These are phyloP conservation scores for Geosmithia putterillii DNA, from an alignment of 2,329 filamentous ascomycete genomes.

Conservation along the genomic window DNA sequence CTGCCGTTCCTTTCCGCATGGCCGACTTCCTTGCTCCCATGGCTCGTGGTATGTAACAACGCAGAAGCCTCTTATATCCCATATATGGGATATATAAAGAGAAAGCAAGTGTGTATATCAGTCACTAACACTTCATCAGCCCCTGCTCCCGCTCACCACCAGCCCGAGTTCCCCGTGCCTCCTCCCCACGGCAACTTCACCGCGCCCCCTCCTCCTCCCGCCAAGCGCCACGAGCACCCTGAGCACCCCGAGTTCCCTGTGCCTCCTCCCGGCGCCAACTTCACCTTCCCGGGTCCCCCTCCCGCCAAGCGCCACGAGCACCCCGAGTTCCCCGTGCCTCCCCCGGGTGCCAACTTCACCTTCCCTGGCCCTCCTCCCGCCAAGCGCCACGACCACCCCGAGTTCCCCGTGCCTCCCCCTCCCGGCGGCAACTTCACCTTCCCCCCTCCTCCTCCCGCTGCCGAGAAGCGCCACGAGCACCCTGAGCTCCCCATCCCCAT, in stretches of 20 bases:
- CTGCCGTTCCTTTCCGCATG: conserved; percentile 6
- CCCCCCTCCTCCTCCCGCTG: too few species aligned
- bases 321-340: background rate
- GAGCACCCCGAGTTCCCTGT: background rate
- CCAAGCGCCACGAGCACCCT: background rate
- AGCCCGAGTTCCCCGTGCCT: background rate
- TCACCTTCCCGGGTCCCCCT: background rate
- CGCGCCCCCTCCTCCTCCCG: background rate
- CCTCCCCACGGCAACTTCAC: background rate
- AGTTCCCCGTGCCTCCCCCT: background rate
- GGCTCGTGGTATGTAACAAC: conserved; percentile 1
- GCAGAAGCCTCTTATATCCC: too few species aligned
- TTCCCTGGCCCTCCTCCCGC: background rate
- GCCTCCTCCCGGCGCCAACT: background rate
- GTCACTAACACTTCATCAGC: background rate
- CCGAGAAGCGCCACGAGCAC: too few species aligned
- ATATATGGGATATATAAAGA: background rate
- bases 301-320: background rate
- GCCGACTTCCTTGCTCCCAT: conserved; percentile 1
- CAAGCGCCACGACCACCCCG: background rate
- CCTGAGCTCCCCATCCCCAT: background rate
- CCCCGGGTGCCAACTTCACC: background rate
- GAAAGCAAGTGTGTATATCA: too few species aligned
- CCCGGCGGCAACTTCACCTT: too few species aligned
- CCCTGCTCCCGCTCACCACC: background rate